Conservation (phyloP, 2,329 filamentous ascomycete species). For the Sporothrix globosa region DNA sequence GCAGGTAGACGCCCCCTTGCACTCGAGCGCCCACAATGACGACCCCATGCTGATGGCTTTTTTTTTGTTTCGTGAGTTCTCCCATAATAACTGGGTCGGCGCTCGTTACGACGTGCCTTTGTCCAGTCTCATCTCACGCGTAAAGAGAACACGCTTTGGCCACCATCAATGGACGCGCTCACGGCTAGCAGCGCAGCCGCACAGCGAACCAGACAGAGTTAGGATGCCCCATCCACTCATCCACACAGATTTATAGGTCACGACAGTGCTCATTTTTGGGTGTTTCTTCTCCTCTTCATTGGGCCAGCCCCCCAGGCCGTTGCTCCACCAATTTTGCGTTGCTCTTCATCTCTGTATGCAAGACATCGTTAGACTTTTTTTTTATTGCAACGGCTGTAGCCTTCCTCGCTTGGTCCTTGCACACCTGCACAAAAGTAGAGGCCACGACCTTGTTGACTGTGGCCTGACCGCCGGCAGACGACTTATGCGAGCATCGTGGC, state of each 20-base stretch:
- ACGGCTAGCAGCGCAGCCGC: not conserved
- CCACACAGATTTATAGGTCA: not conserved
- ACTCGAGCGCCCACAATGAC: constrained; percentile 1
- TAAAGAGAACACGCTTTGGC: constrained; percentile 21
- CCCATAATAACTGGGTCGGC: constrained; percentile 16
- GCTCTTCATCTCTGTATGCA: not conserved
- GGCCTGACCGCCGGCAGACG: not conserved
- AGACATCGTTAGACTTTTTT: constrained; percentile 13
- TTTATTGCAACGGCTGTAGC: not conserved
- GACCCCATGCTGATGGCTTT: not conserved
- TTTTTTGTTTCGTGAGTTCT: not conserved
- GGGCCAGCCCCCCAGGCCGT: not conserved
- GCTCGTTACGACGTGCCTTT: constrained; percentile 15
- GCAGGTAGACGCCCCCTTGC: constrained; percentile 10
- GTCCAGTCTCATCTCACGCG: constrained; percentile 13
- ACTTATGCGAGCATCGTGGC: not conserved
- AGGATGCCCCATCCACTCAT: constrained; percentile 2
- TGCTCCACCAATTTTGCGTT: constrained; percentile 8
- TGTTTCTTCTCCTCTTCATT: not conserved
- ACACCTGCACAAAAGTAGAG: not conserved
- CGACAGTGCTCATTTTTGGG: not conserved
- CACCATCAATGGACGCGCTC: not conserved
- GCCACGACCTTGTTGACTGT: not conserved
- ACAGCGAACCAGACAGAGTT: constrained; percentile 5
- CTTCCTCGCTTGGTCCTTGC: too few species aligned